Percentiles rank a stretch among this genome's conserved stretches.
Evolutionary conservation across 2,329 filamentous ascomycete species (phyloP).

Genomic region (Ophiostoma australiae): DNA sequence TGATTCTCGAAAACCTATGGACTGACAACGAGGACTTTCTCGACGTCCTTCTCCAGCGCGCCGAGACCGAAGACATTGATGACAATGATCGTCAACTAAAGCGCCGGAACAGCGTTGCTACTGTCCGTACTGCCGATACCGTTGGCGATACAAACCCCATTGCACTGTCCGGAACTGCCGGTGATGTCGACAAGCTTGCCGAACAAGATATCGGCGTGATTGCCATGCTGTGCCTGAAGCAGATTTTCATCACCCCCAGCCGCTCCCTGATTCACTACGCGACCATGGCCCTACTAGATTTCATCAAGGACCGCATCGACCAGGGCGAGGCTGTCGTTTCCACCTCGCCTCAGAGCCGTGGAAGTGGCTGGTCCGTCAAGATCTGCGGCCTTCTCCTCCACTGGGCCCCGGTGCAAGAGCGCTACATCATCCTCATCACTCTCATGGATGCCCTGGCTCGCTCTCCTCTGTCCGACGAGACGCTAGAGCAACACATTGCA

Average conservation of each 20-base stretch:
- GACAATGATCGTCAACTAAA: conserved; percentile 60
- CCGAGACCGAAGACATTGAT: conserved; percentile 62
- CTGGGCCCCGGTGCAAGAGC: conserved; percentile 91
- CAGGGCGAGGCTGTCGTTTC: conserved; percentile 52
- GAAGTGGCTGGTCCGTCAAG: conserved; percentile 71
- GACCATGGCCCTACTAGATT: conserved; percentile 67
- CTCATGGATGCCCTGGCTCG: conserved; percentile 70
- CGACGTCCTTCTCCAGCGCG: conserved; percentile 60
- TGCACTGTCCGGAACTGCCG: conserved; percentile 72
- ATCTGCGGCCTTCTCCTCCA: conserved; percentile 73
- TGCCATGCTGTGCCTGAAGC: conserved; percentile 79
- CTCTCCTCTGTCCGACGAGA: conserved; percentile 63
- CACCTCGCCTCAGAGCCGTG: conserved; percentile 36
- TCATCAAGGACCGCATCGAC: conserved; percentile 59
- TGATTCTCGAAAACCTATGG: conserved; percentile 82
- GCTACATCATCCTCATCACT: conserved; percentile 82
- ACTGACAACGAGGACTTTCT: conserved; percentile 67
- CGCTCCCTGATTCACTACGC: conserved; percentile 74
- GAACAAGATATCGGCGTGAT: conserved; percentile 83
- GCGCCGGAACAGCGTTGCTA: conserved; percentile 73
- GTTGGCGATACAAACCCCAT: conserved; percentile 59
- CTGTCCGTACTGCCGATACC: conserved; percentile 66
- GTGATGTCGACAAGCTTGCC: conserved; percentile 81
- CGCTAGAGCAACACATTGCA: conserved; percentile 67
- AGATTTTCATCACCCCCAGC: conserved; percentile 78